Conservation (phyloP, 208 protist genomes). For the Lotmaria passim region DNA sequence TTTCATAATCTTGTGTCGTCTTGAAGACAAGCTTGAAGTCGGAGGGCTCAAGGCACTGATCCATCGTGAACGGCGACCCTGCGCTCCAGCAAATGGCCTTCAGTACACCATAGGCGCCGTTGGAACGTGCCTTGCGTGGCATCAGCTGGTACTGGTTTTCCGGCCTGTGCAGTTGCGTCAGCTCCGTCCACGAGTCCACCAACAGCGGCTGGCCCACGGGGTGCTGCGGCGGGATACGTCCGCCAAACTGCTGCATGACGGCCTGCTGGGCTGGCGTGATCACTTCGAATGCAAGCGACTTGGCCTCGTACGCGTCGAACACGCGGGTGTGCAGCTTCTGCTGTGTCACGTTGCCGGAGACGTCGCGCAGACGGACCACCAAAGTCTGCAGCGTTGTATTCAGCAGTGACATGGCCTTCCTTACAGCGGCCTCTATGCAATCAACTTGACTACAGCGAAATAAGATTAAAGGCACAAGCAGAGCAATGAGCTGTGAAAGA, state of each 20-base stretch:
- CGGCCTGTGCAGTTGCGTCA: conserved; percentile 70
- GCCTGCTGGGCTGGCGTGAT: conserved; percentile 77
- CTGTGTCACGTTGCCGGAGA: conserved; percentile 85
- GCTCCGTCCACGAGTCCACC: conserved; percentile 80
- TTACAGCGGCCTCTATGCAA: too few species aligned
- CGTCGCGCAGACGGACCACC: conserved; percentile 81
- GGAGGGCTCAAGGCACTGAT: conserved; percentile 81
- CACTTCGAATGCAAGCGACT: conserved; percentile 87
- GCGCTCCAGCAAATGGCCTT: conserved; percentile 77
- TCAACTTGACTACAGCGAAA: too few species aligned
- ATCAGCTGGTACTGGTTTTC: conserved; percentile 85
- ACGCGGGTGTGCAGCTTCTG: conserved; percentile 92
- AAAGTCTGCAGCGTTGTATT: conserved; percentile 88
- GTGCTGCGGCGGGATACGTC: conserved; percentile 73
- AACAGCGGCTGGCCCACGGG: conserved; percentile 78
- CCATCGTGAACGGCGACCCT: conserved; percentile 86
- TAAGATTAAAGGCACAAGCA: too few species aligned
- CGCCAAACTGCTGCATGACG: conserved; percentile 73
- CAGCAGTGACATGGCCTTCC: conserved; percentile 72
- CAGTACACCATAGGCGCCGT: conserved; percentile 76
- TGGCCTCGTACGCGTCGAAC: conserved; percentile 92
- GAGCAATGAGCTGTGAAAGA: neutral
- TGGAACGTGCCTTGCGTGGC: conserved; percentile 76
- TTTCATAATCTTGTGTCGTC: conserved; percentile 63
- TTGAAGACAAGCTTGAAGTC: conserved; percentile 90